These are phyloP conservation scores for Zygoascus tannicola DNA, from an alignment of 805 yeast genomes.

Conservation along the genomic window DNA sequence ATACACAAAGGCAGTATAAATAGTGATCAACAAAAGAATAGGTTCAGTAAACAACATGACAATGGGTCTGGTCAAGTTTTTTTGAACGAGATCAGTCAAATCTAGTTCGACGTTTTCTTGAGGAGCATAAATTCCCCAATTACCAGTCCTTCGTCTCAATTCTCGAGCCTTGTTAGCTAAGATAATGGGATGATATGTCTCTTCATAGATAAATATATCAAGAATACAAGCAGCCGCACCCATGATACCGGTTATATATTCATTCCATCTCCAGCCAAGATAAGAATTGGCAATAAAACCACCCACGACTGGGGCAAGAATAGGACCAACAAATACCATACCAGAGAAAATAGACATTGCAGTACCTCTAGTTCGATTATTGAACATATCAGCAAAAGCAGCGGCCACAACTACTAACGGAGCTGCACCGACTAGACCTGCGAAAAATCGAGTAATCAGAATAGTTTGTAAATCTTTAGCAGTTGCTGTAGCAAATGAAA, in stretches of 20 bases:
- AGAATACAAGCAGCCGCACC: slow-evolving; percentile 36
- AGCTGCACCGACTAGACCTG: slow-evolving; percentile 76
- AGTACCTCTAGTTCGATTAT: slow-evolving; percentile 56
- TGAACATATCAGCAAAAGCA: slow-evolving; percentile 72
- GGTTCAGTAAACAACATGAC: slow-evolving; percentile 63
- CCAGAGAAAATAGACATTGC: slow-evolving; percentile 65
- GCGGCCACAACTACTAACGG: slow-evolving; percentile 84
- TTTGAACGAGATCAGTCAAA: slow-evolving; percentile 49
- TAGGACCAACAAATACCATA: slow-evolving; percentile 71
- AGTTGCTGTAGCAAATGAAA: slow-evolving; percentile 68
- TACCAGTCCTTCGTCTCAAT: slow-evolving; percentile 59
- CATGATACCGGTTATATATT: slow-evolving; percentile 59
- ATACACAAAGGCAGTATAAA: slow-evolving; percentile 71
- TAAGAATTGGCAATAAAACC: slow-evolving; percentile 52
- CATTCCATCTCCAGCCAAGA: slow-evolving; percentile 81
- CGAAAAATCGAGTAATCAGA: slow-evolving; percentile 67
- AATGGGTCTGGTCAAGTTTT: slow-evolving; percentile 60
- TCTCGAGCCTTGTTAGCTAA: slow-evolving; percentile 52
- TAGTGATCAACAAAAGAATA: slow-evolving; percentile 53
- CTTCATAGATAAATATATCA: slow-evolving; percentile 42
- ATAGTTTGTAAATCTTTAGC: slow-evolving; percentile 71
- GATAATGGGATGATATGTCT: slow-evolving; percentile 65
- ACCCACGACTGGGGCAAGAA: slow-evolving; percentile 73
- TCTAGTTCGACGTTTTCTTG: slow-evolving; percentile 56
- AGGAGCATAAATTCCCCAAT: slow-evolving; percentile 76